Evolutionary conservation across 352 stramenopile genomes (phyloP).

Genomic region (Globisporangium paroecandrum): DNA sequence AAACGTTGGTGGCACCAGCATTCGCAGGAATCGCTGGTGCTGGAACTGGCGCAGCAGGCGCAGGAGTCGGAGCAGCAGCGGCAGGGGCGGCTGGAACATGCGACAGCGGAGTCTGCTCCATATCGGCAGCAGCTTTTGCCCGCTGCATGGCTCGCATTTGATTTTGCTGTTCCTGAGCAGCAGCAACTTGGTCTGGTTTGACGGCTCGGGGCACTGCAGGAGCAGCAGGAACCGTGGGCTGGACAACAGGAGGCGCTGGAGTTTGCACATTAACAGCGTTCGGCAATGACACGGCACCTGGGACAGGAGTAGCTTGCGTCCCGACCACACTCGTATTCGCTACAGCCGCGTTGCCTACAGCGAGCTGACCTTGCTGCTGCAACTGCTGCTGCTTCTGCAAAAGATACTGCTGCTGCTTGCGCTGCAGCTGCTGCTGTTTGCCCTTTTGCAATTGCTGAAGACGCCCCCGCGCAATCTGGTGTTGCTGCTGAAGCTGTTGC

Average conservation of each 20-base stretch:
- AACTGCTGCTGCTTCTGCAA: constrained; percentile 76
- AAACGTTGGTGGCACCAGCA: constrained; percentile 18
- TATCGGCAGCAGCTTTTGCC: constrained; percentile 47
- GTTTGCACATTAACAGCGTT: constrained; percentile 42
- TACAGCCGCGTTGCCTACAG: constrained; percentile 19
- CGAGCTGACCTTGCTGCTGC: constrained; percentile 39
- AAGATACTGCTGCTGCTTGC: constrained; percentile 78
- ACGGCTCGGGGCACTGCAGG: constrained; percentile 32
- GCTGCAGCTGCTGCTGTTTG: constrained; percentile 78
- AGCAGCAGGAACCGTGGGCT: constrained; percentile 23
- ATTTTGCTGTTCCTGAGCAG: constrained; percentile 60
- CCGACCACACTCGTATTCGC: constrained; percentile 32
- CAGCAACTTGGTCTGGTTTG: constrained; percentile 53
- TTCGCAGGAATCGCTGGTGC: constrained; percentile 19
- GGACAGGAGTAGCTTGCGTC: constrained; percentile 28
- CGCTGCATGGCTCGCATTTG: constrained; percentile 61
- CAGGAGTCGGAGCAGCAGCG: constrained; percentile 13
- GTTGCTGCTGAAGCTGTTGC: constrained; percentile 74
- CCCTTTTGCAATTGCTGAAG: constrained; percentile 75
- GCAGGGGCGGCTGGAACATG: constrained; percentile 19
- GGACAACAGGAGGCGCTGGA: constrained; percentile 6
- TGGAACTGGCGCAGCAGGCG: constrained; percentile 6
- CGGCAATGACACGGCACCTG: constrained; percentile 29
- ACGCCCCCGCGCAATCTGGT: constrained; percentile 58
- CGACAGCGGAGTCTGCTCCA: constrained; percentile 41